Base-by-base conservation (phyloP, 345 rosid genomes). In the Salix purpurea region DNA sequence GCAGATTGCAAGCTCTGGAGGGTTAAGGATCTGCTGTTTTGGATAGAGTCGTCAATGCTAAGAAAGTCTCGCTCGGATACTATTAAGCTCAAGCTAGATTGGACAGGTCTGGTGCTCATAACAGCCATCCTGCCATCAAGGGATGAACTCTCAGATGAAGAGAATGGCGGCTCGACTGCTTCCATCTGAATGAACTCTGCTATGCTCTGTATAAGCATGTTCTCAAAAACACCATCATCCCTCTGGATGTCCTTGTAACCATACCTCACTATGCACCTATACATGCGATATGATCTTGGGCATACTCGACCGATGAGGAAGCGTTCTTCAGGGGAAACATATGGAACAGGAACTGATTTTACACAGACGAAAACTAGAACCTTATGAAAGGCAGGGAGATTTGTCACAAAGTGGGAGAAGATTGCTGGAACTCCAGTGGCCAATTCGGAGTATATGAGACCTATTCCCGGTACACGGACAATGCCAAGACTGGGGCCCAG, bases 121-220 rank as follows among this genome's bases (percentile, higher is more conserved):
- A 94, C 97, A 19, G 97, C 98, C 97, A 94, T 91, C 77, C 98
- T 89, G 68, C 98, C 97, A 67, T 94, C 98, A 77, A 87, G 87
- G 21, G 90, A 85, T 52, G 91, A 85, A 75, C 83, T 73, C 83
- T 94, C 98, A 0, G 90, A 83, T 56, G 84, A 81, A 7, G 83
- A 74, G 70, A 84, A 77, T 65, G 89, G 93, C 24, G 91, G 83
- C 21, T 92, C 94, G 24, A 83, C 92, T 48, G 97, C 93, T 82
- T 93, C 99, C 97, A 90, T 93, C 85, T 89, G 96, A 73, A 95
- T 91, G 85, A 95, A 95, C 89, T 95, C 99, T 0, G 96, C 97
- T 83, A 93, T 95, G 93, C 94, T 91, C 73, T 89, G 91, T 78
- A 95, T 87, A 44, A 95, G 86, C 84, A 85, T 89, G 82, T 90